phyloP scores from a whole-genome alignment of 1,284 basidiomycete genomes.

The Lignosus rhinocerotis region DNA sequence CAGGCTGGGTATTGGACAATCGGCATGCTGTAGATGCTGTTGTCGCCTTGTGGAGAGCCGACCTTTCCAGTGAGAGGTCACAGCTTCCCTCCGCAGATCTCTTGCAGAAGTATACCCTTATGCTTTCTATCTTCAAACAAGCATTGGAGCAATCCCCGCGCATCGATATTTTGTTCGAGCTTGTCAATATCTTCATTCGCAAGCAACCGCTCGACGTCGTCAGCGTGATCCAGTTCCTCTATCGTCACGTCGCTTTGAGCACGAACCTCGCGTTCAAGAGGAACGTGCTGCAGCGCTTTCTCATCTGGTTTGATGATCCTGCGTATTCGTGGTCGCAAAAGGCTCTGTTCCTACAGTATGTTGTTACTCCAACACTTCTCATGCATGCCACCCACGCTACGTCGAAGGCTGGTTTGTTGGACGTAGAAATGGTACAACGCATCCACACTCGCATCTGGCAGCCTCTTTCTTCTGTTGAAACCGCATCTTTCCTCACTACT shows the following conservation, averaged over 20 bases:
- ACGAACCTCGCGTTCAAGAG: constrained; percentile 71
- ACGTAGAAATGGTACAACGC: constrained; percentile 67
- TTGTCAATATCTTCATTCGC: constrained; percentile 83
- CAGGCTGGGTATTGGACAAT: constrained; percentile 75
- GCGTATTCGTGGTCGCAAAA: constrained; percentile 78
- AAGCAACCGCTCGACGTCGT: constrained; percentile 84
- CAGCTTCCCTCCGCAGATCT: constrained; percentile 51
- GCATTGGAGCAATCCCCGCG: constrained; percentile 69
- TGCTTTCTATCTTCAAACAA: constrained; percentile 79
- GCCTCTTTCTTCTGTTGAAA: constrained; percentile 66
- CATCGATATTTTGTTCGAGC: constrained; percentile 88
- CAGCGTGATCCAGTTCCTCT: constrained; percentile 85
- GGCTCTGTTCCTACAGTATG: constrained; percentile 81
- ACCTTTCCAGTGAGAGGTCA: constrained; percentile 50
- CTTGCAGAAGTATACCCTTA: constrained; percentile 66
- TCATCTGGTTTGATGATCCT: constrained; percentile 79
- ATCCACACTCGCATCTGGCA: constrained; percentile 83
- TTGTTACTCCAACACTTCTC: constrained; percentile 89
- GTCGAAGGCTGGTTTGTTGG: constrained; percentile 61
- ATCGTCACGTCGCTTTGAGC: constrained; percentile 78
- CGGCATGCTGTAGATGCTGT: constrained; percentile 67
- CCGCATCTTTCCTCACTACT: constrained; percentile 58
- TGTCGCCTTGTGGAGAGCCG: constrained; percentile 71
- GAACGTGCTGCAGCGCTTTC: constrained; percentile 83
- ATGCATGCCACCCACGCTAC: constrained; percentile 66